Evolutionary conservation across 371 early-diverging fungal species (phyloP), one percentile per base, ranked within the genome.

Genomic region (Haplosporangium sp.): DNA sequence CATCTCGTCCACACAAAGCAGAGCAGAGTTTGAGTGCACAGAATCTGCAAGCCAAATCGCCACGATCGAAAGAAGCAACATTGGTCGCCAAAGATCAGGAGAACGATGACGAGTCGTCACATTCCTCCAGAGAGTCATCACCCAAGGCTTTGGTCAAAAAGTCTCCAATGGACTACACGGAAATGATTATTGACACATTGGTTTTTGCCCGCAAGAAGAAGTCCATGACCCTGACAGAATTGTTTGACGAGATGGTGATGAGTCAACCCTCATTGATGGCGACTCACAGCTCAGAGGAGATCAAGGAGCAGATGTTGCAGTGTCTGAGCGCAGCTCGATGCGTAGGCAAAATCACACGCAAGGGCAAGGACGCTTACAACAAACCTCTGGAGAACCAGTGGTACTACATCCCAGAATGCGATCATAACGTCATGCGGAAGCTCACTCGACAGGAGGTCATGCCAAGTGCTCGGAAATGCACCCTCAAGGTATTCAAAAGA

Each of bases 301-400:
- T 79, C 59, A 79, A 79, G 66, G 73, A 68, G 51, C 73, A 79
- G 55, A 67, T 79, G 73, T 18, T 79, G 18, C 62, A 73, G 38
- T 64, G 80, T 48, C 55, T 79, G 52, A 79, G 62, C n/a, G 73
- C 73, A 0, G 80, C 80, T 5, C 65, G 73, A 4, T 79, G 80
- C 52, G 80, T 79, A 20, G 89, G 88, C 59, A 87, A 87, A 64
- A 89, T 89, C 40, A 82, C 85, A 23, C 86, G 89, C 55, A 89
- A 85, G 56, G 89, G 89, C 61, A 89, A 89, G 69, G 87, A 88
- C 23, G 89, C 89, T 0, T 87, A 89, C 71, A 88, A 88, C 55
- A 86, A 87, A 40, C 89, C 89, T 14, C 82, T 84, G 53, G 89
- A 89, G 67, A 85, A 84, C 52, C 79, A 87, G 36, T 87, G 88